These are phyloP conservation scores for Aegilops speltoides DNA, from an alignment of 176 grass and related monocot genomes.

Conservation along the genomic window DNA sequence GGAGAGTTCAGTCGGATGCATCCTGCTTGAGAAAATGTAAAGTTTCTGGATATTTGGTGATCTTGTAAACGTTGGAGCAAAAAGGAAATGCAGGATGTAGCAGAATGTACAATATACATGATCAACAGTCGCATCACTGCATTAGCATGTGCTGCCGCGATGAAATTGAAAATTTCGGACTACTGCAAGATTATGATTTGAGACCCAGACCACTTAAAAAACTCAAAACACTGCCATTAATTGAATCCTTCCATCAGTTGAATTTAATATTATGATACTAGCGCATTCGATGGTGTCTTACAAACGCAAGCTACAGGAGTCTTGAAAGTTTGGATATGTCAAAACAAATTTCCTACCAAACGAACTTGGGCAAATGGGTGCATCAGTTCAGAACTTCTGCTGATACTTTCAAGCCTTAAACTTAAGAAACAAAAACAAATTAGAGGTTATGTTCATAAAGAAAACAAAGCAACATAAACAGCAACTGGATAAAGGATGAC, in stretches of 20 bases:
- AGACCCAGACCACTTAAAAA: neutral
- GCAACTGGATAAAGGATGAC: neutral
- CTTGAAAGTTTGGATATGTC: constrained; percentile 6
- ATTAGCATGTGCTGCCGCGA: neutral
- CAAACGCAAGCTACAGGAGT: neutral
- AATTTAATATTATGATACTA: neutral
- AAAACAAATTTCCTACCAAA: constrained; percentile 5
- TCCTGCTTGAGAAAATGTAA: constrained; percentile 34
- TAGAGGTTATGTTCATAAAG: neutral
- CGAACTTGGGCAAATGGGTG: neutral
- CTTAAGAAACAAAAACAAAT: neutral
- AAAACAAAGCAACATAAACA: neutral
- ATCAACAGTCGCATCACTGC: neutral
- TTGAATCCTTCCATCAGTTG: neutral
- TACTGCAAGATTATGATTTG: constrained; percentile 2
- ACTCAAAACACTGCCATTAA: neutral
- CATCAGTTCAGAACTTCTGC: neutral
- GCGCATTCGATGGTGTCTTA: neutral
- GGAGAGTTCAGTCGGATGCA: constrained; percentile 29
- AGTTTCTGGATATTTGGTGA: constrained; percentile 23
- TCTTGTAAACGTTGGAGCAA: constrained; percentile 28
- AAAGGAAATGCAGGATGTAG: constrained; percentile 24
- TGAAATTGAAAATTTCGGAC: neutral
- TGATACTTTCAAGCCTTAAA: neutral
- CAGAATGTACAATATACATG: neutral